These are phyloP conservation scores for Capronia epimyces DNA, from an alignment of 2,329 filamentous ascomycete species.

Conservation along the genomic window DNA sequence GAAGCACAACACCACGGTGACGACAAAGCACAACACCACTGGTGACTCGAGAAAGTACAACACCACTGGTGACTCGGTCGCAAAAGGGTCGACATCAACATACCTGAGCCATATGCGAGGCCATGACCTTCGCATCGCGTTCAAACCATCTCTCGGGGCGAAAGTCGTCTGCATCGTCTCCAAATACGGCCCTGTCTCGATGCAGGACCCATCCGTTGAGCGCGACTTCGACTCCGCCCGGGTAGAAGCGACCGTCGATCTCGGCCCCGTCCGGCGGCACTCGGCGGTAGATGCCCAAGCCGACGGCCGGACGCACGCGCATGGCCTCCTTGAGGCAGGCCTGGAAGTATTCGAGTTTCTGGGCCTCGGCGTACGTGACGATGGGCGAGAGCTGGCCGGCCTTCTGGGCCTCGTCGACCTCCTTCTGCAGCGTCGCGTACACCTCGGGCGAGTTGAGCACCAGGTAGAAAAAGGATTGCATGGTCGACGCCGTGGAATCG, in stretches of 20 bases:
- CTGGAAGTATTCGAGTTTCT: slow-evolving; percentile 25
- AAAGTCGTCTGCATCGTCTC: slow-evolving; percentile 38
- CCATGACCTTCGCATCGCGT: slow-evolving; percentile 43
- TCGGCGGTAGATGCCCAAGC: slow-evolving; percentile 29
- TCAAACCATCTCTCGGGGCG: slow-evolving; percentile 45
- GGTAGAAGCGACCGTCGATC: slow-evolving; percentile 24
- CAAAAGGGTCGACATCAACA: too few relatives aligned
- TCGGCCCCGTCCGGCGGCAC: slow-evolving; percentile 27
- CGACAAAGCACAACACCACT: too few relatives aligned
- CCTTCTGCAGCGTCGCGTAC: slow-evolving; percentile 40
- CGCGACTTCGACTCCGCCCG: slow-evolving; percentile 22
- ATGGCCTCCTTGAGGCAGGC: slow-evolving; percentile 28
- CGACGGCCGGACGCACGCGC: slow-evolving; percentile 29
- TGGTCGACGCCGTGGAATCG: slow-evolving; percentile 56
- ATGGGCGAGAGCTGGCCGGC: slow-evolving; percentile 21
- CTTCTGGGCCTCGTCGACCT: slow-evolving; percentile 27
- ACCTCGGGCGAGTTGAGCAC: slow-evolving; percentile 41
- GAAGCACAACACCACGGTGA: too few relatives aligned
- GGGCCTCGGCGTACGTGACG: slow-evolving; percentile 26
- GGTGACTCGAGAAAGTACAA: too few relatives aligned
- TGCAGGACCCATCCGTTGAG: slow-evolving; percentile 41
- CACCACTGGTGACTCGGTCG: too few relatives aligned
- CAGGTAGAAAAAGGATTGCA: slow-evolving; percentile 54
- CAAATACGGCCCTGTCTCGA: slow-evolving; percentile 38
- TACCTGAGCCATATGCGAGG: slow-evolving; percentile 52